Evolutionary conservation across 805 yeast species (phyloP), one percentile per base, ranked within the genome.

Genomic region (Pichia heedii): DNA sequence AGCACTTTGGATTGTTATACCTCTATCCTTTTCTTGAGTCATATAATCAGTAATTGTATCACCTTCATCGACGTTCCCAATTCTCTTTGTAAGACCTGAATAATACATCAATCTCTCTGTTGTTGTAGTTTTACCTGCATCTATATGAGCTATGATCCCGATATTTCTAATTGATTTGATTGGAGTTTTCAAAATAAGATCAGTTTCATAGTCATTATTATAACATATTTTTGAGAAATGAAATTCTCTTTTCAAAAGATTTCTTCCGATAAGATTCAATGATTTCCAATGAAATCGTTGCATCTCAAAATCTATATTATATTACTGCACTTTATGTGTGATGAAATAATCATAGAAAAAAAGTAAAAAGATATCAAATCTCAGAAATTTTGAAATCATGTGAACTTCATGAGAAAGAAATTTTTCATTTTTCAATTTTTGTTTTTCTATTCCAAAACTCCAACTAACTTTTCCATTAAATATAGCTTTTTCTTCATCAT

Each of bases 61-160:
- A 18, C 98, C 98, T 51, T 87, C 84, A 54, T 93, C 97, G 5
- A 93, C 98, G 55, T 93, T 80, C 0, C 98, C 98, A 4, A 93
- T 81, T 21, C 87, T 61, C 22, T 70, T 68, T 1, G 84, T 90
- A 45, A 81, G 71, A 0, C 97, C 97, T 42, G 89, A 73, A 58
- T 84, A 89, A 57, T 74, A 90, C n/a, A 93, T 75, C 87, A 93
- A 84, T 37, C 97, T 69, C 60, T 93, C 98, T 0, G 98, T 90
- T 1, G 98, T 89, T 2, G 98, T 93, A 4, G 98, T 93, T 62
- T 93, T 93, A 0, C 98, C 98, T 3, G 98, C 98, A 68, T 93
- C 98, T 42, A 93, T 93, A 60, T 93, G 98, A n/a, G 98, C 98
- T 34, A 93, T 88, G 53, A 93, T 87, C 2, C 98, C 98, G 29